A percentile compares a stretch with the other conserved stretches of the same genome.
These are phyloP conservation scores for Xylaria curta DNA, from an alignment of 495 filamentous ascomycete species.

Conservation along the genomic window DNA sequence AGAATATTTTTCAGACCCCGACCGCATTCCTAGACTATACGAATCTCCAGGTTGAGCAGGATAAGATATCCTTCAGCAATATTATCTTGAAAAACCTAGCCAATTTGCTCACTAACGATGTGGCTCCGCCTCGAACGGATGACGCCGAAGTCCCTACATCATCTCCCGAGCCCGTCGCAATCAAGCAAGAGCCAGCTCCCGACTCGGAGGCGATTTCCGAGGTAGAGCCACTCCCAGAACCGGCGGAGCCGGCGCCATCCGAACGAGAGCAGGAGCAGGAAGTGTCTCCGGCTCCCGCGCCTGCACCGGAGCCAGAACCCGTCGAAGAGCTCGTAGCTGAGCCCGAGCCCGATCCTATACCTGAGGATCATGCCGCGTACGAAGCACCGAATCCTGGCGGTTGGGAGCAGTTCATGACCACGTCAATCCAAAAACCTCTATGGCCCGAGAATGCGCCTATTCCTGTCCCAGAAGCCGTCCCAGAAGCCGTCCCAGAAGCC, in stretches of 20 bases:
- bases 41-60: slow-evolving; percentile 9
- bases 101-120: slow-evolving; percentile 3
- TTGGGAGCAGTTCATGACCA: background rate
- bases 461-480: background rate
- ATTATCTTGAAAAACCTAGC: slow-evolving; percentile 24
- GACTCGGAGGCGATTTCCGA: background rate
- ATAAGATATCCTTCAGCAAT: slow-evolving; percentile 19
- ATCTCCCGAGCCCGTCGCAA: background rate
- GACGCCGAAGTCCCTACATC: background rate
- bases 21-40: slow-evolving; percentile 19
- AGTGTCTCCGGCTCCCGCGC: background rate
- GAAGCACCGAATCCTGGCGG: background rate
- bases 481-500: background rate
- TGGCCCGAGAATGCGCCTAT: background rate
- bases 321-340: background rate
- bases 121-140: background rate
- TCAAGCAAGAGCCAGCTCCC: background rate
- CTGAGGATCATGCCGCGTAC: background rate
- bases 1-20: slow-evolving; percentile 17
- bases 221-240: background rate
- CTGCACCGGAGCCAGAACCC: background rate
- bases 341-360: background rate
- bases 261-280: background rate
- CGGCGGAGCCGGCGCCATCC: background rate
- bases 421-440: background rate